Percentiles rank a stretch among this genome's conserved stretches.
Conservation (phyloP, 495 filamentous ascomycete species). For the Podospora conica region DNA sequence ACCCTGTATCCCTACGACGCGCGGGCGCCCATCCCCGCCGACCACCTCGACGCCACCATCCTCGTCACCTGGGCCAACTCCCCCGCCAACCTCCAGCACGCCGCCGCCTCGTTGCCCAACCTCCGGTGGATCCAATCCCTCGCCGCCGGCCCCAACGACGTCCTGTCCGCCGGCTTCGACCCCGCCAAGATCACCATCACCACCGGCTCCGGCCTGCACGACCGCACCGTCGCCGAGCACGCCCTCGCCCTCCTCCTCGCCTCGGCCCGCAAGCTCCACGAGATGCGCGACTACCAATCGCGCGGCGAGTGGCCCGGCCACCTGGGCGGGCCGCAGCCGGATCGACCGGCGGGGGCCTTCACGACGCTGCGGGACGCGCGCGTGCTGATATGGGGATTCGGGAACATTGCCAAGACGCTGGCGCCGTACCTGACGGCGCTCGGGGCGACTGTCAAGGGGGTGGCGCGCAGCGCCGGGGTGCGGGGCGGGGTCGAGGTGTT, state of each 20-base stretch:
- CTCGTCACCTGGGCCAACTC: slow-evolving; percentile 55
- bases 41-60: slow-evolving; percentile 47
- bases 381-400: slow-evolving; percentile 68
- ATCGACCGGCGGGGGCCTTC: slow-evolving; percentile 42
- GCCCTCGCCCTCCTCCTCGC: slow-evolving; percentile 47
- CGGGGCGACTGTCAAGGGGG: slow-evolving; percentile 41
- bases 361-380: slow-evolving; percentile 48
- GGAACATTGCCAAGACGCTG: slow-evolving; percentile 75
- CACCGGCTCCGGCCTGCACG: slow-evolving; percentile 56
- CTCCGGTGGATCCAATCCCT: slow-evolving; percentile 57
- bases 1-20: slow-evolving; percentile 51
- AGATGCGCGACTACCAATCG: slow-evolving; percentile 53
- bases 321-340: slow-evolving; percentile 51
- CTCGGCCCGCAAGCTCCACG: slow-evolving; percentile 46
- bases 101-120: slow-evolving; percentile 41
- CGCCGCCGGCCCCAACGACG: slow-evolving; percentile 57
- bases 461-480: slow-evolving; percentile 51
- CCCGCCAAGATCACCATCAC: slow-evolving; percentile 35
- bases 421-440: slow-evolving; percentile 58
- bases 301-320: slow-evolving; percentile 49
- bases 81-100: slow-evolving; percentile 46
- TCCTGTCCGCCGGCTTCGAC: slow-evolving; percentile 52
- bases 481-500: slow-evolving; percentile 50
- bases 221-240: slow-evolving; percentile 56
- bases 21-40: slow-evolving; percentile 43